Percentiles rank a stretch among this genome's conserved stretches.
phyloP scores from a whole-genome alignment of 495 filamentous ascomycete species.

The Pyronema omphalodes region DNA sequence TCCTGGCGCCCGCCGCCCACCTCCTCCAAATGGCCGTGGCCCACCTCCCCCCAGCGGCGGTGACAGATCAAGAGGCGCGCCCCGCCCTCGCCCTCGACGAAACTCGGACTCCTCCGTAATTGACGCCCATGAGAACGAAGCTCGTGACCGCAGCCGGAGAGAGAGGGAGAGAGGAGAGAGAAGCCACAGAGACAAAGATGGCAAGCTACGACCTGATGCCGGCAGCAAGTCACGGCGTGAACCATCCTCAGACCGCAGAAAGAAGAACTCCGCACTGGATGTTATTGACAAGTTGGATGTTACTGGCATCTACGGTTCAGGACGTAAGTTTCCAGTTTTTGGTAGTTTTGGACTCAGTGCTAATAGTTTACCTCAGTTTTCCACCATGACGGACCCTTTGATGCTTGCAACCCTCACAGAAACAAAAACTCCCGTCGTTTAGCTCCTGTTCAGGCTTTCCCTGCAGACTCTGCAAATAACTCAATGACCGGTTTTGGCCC shows the following conservation, averaged over 20 bases:
- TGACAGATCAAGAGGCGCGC: slow-evolving; percentile 12
- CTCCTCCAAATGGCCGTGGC: slow-evolving; percentile 23
- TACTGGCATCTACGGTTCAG: slow-evolving; percentile 88
- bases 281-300: slow-evolving; percentile 96
- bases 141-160: slow-evolving; percentile 29
- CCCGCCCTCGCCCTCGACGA: slow-evolving; percentile 40
- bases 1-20: slow-evolving; percentile 29
- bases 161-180: slow-evolving; percentile 37
- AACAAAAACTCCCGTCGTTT: slow-evolving; percentile 69
- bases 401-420: slow-evolving; percentile 89
- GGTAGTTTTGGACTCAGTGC: neutral
- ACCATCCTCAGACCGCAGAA: slow-evolving; percentile 23
- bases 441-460: slow-evolving; percentile 94
- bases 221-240: neutral
- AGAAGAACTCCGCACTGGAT: slow-evolving; percentile 46
- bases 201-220: slow-evolving; percentile 17
- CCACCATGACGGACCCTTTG: slow-evolving; percentile 96
- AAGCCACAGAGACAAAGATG: neutral
- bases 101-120: slow-evolving; percentile 90
- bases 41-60: slow-evolving; percentile 9
- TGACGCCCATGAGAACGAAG: slow-evolving; percentile 46
- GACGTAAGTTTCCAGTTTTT: slow-evolving; percentile 42
- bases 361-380: slow-evolving; percentile 44
- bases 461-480: slow-evolving; percentile 80
- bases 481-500: slow-evolving; percentile 77